These are phyloP conservation scores for Suillus brevipes DNA, from an alignment of 768 basidiomycete genomes.

Conservation along the genomic window DNA sequence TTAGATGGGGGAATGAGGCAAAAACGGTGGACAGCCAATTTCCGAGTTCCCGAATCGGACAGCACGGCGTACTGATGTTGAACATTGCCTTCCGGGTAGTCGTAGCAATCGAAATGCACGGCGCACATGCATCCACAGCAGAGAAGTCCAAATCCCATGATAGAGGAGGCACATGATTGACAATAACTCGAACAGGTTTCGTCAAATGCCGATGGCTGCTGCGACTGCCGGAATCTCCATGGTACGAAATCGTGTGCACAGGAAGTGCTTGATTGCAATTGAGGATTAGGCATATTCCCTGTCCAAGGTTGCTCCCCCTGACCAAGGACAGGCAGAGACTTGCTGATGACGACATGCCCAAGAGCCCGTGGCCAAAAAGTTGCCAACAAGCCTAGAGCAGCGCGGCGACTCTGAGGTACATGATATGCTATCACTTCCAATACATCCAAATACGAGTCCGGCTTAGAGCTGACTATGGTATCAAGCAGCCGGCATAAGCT, in stretches of 20 bases:
- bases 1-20: slow-evolving; percentile 45
- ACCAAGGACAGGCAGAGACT: slow-evolving; percentile 44
- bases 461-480: slow-evolving; percentile 55
- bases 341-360: slow-evolving; percentile 65
- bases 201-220: slow-evolving; percentile 28
- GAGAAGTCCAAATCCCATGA: slow-evolving; percentile 69
- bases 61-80: slow-evolving; percentile 52
- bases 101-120: slow-evolving; percentile 81
- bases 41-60: slow-evolving; percentile 48
- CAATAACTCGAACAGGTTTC: slow-evolving; percentile 48
- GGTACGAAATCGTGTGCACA: slow-evolving; percentile 63
- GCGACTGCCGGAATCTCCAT: slow-evolving; percentile 53
- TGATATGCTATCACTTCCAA: slow-evolving; percentile 73
- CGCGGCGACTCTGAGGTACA: slow-evolving; percentile 50
- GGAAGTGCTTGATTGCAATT: slow-evolving; percentile 16
- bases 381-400: slow-evolving; percentile 55
- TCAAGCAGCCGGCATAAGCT: slow-evolving; percentile 56
- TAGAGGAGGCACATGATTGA: slow-evolving; percentile 50
- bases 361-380: slow-evolving; percentile 68
- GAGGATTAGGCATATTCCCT: slow-evolving; percentile 30
- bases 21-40: slow-evolving; percentile 63
- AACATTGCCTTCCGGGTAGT: slow-evolving; percentile 63
- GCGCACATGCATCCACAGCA: slow-evolving; percentile 71
- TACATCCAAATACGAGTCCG: slow-evolving; percentile 69
- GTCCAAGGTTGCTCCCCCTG: slow-evolving; percentile 6